Percentiles rank a stretch among this genome's conserved stretches.
These are phyloP conservation scores for Psophocarpus tetragonolobus DNA, from an alignment of 306 rosid genomes.

Conservation along the genomic window DNA sequence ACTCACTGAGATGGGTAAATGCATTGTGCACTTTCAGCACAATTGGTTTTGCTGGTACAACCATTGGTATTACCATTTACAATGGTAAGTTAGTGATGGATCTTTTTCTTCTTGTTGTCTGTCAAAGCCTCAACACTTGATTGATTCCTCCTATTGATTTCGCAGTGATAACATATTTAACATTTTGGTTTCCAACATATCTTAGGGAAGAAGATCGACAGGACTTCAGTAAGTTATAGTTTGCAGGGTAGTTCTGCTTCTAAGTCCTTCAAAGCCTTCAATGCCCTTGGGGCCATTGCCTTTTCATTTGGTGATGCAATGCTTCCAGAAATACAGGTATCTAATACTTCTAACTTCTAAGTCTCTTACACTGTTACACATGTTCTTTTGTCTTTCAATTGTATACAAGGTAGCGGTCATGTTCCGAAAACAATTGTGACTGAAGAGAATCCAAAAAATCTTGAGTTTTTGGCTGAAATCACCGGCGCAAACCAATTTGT, in stretches of 20 bases:
- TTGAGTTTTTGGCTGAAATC: background rate
- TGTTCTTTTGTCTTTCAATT: background rate
- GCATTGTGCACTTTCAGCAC: slow-evolving; percentile 83
- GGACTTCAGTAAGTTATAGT: slow-evolving; percentile 55
- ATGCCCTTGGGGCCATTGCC: slow-evolving; percentile 71
- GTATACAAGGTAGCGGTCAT: background rate
- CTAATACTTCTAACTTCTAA: background rate
- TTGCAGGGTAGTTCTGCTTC: slow-evolving; percentile 61
- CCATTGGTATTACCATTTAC: slow-evolving; percentile 70
- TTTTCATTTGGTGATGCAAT: slow-evolving; percentile 86
- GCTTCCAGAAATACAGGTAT: slow-evolving; percentile 85
- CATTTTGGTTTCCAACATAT: slow-evolving; percentile 9
- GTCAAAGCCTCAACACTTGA: background rate
- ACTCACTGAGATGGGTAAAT: slow-evolving; percentile 78
- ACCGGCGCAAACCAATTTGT: background rate
- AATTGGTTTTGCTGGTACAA: slow-evolving; percentile 72
- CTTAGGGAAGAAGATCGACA: slow-evolving; percentile 64
- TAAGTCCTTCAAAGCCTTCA: slow-evolving; percentile 63
- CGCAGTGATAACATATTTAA: background rate
- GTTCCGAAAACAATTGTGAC: background rate
- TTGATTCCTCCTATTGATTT: background rate
- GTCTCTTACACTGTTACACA: background rate
- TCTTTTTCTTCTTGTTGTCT: background rate
- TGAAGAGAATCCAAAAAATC: background rate
- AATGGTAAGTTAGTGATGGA: slow-evolving; percentile 46